Conservation (phyloP, 768 basidiomycete species). For the Xerocomellus intermedius region DNA sequence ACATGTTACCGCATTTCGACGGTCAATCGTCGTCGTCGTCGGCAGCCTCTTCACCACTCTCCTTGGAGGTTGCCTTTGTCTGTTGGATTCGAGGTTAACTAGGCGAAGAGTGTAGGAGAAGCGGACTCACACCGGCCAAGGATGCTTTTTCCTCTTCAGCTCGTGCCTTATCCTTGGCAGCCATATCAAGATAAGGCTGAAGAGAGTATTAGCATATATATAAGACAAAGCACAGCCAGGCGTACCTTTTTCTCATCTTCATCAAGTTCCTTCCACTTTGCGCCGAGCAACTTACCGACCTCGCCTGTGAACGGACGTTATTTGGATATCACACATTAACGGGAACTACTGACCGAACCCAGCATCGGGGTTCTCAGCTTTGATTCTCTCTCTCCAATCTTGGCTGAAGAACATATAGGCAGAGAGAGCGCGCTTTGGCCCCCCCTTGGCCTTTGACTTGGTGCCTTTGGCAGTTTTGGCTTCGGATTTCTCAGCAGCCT, state of each 20-base stretch:
- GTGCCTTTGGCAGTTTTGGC: slow-evolving; percentile 48
- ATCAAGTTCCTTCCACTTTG: slow-evolving; percentile 95
- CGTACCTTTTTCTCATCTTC: slow-evolving; percentile 88
- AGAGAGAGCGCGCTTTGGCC: slow-evolving; percentile 87
- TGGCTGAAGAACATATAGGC: slow-evolving; percentile 99
- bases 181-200: slow-evolving; percentile 87
- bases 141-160: slow-evolving; percentile 77
- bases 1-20: background rate
- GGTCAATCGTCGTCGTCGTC: slow-evolving; percentile 46
- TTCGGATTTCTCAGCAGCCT: slow-evolving; percentile 72
- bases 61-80: slow-evolving; percentile 35
- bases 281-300: slow-evolving; percentile 91
- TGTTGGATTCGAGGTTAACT: slow-evolving; percentile 10
- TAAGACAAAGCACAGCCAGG: background rate
- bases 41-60: slow-evolving; percentile 35
- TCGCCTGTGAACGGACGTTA: slow-evolving; percentile 54
- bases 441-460: slow-evolving; percentile 68
- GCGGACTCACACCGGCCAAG: slow-evolving; percentile 37
- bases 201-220: slow-evolving; percentile 9
- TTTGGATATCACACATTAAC: background rate
- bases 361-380: slow-evolving; percentile 93
- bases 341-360: slow-evolving; percentile 66
- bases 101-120: background rate
- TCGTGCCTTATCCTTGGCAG: slow-evolving; percentile 81
- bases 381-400: slow-evolving; percentile 94